Evolutionary conservation across 345 rosid species (phyloP), one percentile per base, ranked within the genome.

Genomic region (Turnera subulata): DNA sequence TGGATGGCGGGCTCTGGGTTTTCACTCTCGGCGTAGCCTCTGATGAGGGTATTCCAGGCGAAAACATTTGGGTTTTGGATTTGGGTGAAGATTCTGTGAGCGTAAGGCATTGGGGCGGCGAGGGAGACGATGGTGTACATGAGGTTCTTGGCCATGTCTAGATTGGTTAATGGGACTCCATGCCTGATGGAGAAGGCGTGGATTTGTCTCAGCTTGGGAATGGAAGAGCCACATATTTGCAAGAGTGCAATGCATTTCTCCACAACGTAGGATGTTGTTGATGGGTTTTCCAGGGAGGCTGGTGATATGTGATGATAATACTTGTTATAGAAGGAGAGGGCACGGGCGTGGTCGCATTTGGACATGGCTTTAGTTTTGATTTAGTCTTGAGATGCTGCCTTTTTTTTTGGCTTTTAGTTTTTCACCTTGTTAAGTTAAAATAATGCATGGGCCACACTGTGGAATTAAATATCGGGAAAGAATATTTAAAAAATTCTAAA

Each of bases 21-120:
- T 19, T 71, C 73, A 19, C 72, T 64, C 81, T 88, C 96, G 0
- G 86, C 84, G 65, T 86, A 85, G 54, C 96, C 95, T 76, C 85
- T 78, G 33, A 88, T 91, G 77, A 91, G 70, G 0, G 95, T 79
- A 65, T 91, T 91, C 90, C 90, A 88, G 4, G 76, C 61, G 67
- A 85, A 91, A 46, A 84, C 65, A 54, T 77, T 71, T 21, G 88
- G 83, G 67, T 58, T 63, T 6, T 65, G 70, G 23, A 83, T 62
- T 11, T 56, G 72, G 56, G 71, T 55, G 60, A 91, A 86, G 61
- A 86, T 69, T 6, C 19, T 74, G 55, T 39, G 80, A 48, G 84
- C 81, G 64, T 88, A 91, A 12, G 71, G 49, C 76, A 91, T 82
- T 35, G 89, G 80, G 26, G 78, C 73, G 13, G 90, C 78, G 67